phyloP scores from a whole-genome alignment of 2,329 filamentous ascomycete genomes.

The Stemphylium beticola region DNA sequence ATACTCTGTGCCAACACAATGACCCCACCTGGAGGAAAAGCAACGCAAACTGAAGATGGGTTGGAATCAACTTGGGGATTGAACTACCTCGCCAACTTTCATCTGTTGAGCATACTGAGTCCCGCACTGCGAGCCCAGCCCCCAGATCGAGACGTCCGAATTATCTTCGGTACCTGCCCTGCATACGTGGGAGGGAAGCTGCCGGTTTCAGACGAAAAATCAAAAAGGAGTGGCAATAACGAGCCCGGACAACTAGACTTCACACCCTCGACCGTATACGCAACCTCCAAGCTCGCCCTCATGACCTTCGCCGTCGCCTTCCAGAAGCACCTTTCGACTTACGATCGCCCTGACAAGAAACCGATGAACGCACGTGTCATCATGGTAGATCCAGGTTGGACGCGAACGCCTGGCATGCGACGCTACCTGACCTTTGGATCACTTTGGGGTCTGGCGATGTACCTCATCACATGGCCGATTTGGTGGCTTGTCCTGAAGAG shows the following conservation, averaged over 20 bases:
- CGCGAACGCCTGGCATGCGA: constrained; percentile 84
- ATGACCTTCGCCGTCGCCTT: constrained; percentile 90
- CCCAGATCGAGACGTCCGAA: constrained; percentile 87
- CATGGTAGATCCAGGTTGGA: constrained; percentile 84
- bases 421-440: constrained; percentile 87
- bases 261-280: constrained; percentile 54
- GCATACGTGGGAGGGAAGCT: constrained; percentile 82
- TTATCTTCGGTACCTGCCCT: constrained; percentile 86
- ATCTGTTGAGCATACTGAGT: constrained; percentile 87
- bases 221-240: constrained; percentile 56
- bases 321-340: constrained; percentile 87
- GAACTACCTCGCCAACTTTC: constrained; percentile 96
- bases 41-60: constrained; percentile 73
- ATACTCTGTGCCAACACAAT: constrained; percentile 83
- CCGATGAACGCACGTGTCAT: constrained; percentile 84
- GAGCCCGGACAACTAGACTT: constrained; percentile 45
- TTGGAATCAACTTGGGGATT: constrained; percentile 91
- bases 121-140: constrained; percentile 91
- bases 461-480: constrained; percentile 77
- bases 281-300: constrained; percentile 69
- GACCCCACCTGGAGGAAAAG: constrained; percentile 69
- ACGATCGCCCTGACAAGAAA: constrained; percentile 80
- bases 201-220: constrained; percentile 63
- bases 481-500: constrained; percentile 92
- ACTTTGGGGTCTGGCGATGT: constrained; percentile 77